Evolutionary conservation across 345 rosid genomes (phyloP), one percentile per base, ranked within the genome.

Genomic region (Isatis tinctoria): DNA sequence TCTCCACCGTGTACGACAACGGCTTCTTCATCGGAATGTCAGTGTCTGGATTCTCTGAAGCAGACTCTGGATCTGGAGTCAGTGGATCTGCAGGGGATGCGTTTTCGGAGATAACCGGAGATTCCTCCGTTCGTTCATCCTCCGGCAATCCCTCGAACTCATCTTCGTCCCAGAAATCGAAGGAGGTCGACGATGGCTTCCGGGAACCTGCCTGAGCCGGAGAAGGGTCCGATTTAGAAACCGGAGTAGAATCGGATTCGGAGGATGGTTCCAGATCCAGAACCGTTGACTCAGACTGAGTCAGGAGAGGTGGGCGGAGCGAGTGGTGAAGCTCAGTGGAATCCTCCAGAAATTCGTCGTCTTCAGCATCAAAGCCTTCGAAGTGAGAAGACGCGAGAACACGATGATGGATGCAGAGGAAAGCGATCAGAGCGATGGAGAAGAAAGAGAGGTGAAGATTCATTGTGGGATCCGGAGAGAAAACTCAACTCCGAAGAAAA

Each of bases 311-410:
- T 52, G 92, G 82, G 76, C 76, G 76, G 78, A 85, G 82, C 2
- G 84, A 72, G 63, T 69, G 79, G 62, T 71, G 73, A 67, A 85
- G 84, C 37, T 86, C 82, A 10, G 77, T 45, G 37, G 80, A 40
- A 17, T 86, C 85, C 10, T 85, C 87, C 3, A 72, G 41, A 48
- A 64, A 69, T 49, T 85, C 88, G 47, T 85, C 90, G 26, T 91
- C 97, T 41, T 91, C 95, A 27, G 87, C 95, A n/a, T 94, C 98
- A 59, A 94, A 94, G 8, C 98, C 98, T 85, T 94, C 98, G 78
- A 94, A 94, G 79, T 91, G 95, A 35, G 98, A 90, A 78, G 85
- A 78, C 12, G 86, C 82, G 75, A 74, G 73, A 35, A 73, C 76
- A 32, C 5, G 72, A 16, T 58, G 72, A 17, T 70, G 64, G 18